Evolutionary conservation across 805 yeast species (phyloP).

Genomic region (Blastobotrys mokoenaii): DNA sequence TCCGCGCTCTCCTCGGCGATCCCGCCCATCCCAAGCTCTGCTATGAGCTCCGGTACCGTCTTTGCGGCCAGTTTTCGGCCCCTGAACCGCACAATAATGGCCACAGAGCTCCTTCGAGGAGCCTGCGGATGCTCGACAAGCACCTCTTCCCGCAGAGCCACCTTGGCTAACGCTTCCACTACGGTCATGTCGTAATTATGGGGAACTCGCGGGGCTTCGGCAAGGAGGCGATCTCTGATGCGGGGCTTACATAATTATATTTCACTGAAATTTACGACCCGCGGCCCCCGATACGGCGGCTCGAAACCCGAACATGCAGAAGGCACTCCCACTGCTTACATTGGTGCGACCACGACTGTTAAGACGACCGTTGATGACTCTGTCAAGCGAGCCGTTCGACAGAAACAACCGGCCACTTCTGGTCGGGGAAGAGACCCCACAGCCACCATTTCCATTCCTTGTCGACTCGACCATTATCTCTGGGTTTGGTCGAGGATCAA

Average conservation of each 20-base stretch:
- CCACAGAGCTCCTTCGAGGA: conserved; percentile 18
- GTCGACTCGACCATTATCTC: conserved; percentile 41
- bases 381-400: neutral
- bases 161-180: conserved; percentile 8
- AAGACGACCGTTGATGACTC: too few species aligned
- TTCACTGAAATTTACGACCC: too few species aligned
- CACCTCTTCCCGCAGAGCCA: conserved; percentile 11
- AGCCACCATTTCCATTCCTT: conserved; percentile 30
- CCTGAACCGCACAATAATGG: conserved; percentile 18
- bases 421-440: conserved; percentile 27
- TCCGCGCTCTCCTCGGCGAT: conserved; percentile 18
- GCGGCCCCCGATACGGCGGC: neutral
- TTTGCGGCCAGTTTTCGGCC: conserved; percentile 3
- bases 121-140: conserved; percentile 9
- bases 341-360: too few species aligned
- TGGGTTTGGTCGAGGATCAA: conserved; percentile 94
- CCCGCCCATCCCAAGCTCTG: conserved; percentile 1
- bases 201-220: neutral
- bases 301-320: neutral
- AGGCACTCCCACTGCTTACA: neutral
- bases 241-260: too few species aligned
- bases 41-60: neutral
- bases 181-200: conserved; percentile 3
- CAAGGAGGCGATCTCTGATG: neutral
- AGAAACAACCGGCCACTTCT: conserved; percentile 21